These are phyloP conservation scores for Iris pallida DNA, from an alignment of 116 monocot genomes.

Conservation along the genomic window DNA sequence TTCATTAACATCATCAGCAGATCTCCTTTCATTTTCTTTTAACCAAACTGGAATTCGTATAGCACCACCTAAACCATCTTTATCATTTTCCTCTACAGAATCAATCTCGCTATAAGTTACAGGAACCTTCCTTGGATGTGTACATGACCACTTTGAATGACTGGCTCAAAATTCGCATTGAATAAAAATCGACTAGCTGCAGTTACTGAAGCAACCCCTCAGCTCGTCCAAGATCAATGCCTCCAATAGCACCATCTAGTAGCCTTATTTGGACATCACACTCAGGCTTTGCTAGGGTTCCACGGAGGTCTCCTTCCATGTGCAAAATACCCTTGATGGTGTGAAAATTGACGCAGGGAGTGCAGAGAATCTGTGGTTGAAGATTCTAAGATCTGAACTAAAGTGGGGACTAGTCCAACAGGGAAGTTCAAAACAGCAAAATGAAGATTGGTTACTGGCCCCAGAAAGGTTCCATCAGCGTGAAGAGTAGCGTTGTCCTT, in stretches of 20 bases:
- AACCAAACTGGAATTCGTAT: slow-evolving; percentile 58
- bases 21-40: slow-evolving; percentile 52
- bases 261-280: slow-evolving; percentile 98
- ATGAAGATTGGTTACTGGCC: slow-evolving; percentile 91
- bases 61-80: slow-evolving; percentile 33
- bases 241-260: slow-evolving; percentile 88
- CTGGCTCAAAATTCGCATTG: slow-evolving; percentile 92
- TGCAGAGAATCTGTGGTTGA: slow-evolving; percentile 69
- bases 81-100: slow-evolving; percentile 37
- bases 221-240: slow-evolving; percentile 93
- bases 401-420: slow-evolving; percentile 70
- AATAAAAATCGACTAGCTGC: slow-evolving; percentile 75
- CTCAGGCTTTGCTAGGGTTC: slow-evolving; percentile 80
- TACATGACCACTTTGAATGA: slow-evolving; percentile 96
- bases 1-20: slow-evolving; percentile 51
- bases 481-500: slow-evolving; percentile 98
- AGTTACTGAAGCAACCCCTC: slow-evolving; percentile 87
- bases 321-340: slow-evolving; percentile 90
- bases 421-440: slow-evolving; percentile 98
- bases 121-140: slow-evolving; percentile 97
- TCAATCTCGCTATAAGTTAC: slow-evolving; percentile 58
- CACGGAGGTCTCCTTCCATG: slow-evolving; percentile 99
- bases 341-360: slow-evolving; percentile 70
- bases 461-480: slow-evolving; percentile 89
- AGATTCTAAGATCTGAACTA: slow-evolving; percentile 82